phyloP scores from a whole-genome alignment of 2,329 filamentous ascomycete genomes.

The Plectosphaerella sp. region DNA sequence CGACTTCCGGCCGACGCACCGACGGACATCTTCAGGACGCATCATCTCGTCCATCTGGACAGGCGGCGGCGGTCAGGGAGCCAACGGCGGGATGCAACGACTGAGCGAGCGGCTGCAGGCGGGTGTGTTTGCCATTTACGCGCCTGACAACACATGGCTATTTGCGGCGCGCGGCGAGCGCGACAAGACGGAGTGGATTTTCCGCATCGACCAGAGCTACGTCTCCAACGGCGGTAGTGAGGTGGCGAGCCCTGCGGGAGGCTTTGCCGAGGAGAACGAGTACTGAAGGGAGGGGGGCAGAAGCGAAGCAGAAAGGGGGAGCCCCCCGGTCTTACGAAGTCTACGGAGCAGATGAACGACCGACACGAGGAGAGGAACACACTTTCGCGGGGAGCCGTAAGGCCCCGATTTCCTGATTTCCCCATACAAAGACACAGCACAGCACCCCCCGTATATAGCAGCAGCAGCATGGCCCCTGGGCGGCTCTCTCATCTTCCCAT shows the following conservation, averaged over 20 bases:
- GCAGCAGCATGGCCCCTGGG: background rate
- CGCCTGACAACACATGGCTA: constrained; percentile 89
- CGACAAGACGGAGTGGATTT: constrained; percentile 96
- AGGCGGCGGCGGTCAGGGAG: constrained; percentile 24
- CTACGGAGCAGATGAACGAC: background rate
- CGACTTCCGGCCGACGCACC: constrained; percentile 41
- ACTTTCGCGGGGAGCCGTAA: background rate
- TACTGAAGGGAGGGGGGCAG: constrained; percentile 1
- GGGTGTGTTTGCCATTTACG: constrained; percentile 91
- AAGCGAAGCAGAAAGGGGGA: background rate
- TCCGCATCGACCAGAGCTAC: constrained; percentile 83
- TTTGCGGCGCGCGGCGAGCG: constrained; percentile 86
- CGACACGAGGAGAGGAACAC: background rate
- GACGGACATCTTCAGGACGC: constrained; percentile 44
- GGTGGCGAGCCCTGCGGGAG: constrained; percentile 27
- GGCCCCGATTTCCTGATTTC: background rate
- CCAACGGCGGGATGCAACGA: constrained; percentile 39
- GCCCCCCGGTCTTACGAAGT: background rate
- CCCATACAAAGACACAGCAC: background rate
- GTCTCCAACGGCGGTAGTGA: constrained; percentile 41
- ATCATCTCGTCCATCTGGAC: constrained; percentile 54
- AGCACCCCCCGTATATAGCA: background rate
- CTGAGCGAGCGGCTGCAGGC: constrained; percentile 57
- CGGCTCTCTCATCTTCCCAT: no score
- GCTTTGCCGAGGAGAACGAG: constrained; percentile 4